Evolutionary conservation across 345 rosid species (phyloP), one percentile per base, ranked within the genome.

Genomic region (Sonneratia alba): DNA sequence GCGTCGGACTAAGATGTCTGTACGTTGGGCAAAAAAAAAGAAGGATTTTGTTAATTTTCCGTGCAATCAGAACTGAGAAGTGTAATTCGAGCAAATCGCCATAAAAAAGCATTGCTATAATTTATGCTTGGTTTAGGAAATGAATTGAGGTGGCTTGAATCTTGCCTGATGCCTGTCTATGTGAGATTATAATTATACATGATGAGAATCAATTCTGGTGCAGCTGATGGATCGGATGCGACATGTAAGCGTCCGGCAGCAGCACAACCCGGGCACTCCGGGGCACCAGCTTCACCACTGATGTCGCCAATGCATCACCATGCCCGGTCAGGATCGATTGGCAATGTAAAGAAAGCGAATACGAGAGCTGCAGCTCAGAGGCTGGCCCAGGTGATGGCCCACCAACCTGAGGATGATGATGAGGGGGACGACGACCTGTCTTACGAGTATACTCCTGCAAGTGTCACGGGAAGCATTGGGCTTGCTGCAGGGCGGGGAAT

Each of bases 341-440:
- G 84, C 36, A 84, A 71, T 57, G 72, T 78, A 49, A 90, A 80
- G 83, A 91, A 88, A 76, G 93, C 90, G 13, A 96, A 91, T 73
- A 87, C 98, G 0, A 91, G 91, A 81, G 97, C 97, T 21, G 97
- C 97, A 2, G 96, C 98, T 62, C 81, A 78, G 59, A 70, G 79
- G 79, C 73, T 70, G 19, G 76, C 70, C 59, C 79, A 79, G 73
- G 79, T 73, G 57, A 77, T 59, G 61, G 53, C 71, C 19, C 64
- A 73, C 36, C 76, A 76, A 61, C 21, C 32, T 14, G 75, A 63
- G 3, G 76, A 74, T 12, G 86, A 83, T 8, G 84, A 81, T 6
- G 68, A 70, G 3, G 82, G 74, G 3, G 51, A 47, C 14, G 77
- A 77, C 38, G 78, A 62, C 62, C 75, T 76, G 16, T 67, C 74